phyloP scores from a whole-genome alignment of 257 asterid genomes.

The Handroanthus guayacan region DNA sequence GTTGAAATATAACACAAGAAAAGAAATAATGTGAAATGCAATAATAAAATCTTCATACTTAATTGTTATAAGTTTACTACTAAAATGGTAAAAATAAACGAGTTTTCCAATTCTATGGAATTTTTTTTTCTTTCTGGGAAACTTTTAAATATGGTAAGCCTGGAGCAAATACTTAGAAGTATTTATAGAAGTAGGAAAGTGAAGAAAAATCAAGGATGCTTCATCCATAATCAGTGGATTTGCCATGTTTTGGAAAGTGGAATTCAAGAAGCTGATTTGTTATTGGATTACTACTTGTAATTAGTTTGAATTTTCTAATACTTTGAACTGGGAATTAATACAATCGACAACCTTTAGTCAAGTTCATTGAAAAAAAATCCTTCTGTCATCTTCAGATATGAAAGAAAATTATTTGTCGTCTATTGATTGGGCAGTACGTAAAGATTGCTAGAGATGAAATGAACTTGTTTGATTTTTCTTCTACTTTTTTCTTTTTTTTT shows the following conservation, averaged over 20 bases:
- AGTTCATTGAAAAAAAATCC: background rate
- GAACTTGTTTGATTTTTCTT: background rate
- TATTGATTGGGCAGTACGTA: background rate
- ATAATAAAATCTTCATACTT: conserved; percentile 29
- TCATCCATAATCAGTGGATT: background rate
- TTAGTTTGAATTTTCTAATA: conserved; percentile 33
- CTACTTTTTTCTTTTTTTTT: background rate
- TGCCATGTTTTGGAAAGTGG: conserved; percentile 36
- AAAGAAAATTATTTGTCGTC: background rate
- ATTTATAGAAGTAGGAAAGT: conserved; percentile 32
- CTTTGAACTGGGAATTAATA: conserved; percentile 21
- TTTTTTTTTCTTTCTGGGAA: background rate
- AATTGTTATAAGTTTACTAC: background rate
- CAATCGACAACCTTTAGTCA: background rate
- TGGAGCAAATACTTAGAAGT: background rate
- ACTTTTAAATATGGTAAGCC: background rate
- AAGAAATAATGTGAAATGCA: conserved; percentile 24
- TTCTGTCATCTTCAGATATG: background rate
- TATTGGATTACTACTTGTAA: background rate
- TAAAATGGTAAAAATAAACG: background rate
- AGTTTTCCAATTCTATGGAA: background rate
- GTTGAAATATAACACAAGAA: conserved; percentile 36
- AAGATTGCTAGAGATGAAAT: background rate
- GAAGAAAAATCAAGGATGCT: conserved; percentile 22
- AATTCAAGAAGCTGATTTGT: conserved; percentile 13